Conservation (phyloP, 768 basidiomycete species). For the Epithele typhae region DNA sequence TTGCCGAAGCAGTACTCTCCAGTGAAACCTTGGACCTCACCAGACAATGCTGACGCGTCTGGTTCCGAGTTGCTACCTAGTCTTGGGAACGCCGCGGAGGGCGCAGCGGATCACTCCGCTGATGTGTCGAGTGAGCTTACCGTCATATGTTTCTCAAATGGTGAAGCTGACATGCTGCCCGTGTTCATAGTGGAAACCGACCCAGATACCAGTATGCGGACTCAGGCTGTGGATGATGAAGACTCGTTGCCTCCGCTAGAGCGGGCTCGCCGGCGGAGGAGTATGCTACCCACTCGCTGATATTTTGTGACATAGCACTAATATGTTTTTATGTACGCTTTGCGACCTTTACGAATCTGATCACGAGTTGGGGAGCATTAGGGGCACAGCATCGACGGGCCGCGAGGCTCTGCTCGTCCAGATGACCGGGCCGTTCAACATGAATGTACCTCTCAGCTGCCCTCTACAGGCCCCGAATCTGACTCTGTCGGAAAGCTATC, state of each 20-base stretch:
- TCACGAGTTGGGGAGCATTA: too few species aligned
- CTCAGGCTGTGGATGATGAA: slow-evolving; percentile 40
- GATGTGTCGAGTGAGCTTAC: too few species aligned
- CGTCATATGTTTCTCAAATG: not conserved
- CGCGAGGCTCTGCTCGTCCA: too few species aligned
- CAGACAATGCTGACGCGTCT: slow-evolving; percentile 3
- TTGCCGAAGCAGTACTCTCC: slow-evolving; percentile 51
- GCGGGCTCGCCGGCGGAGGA: slow-evolving; percentile 51
- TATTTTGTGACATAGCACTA: not conserved
- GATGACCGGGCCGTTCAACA: too few species aligned
- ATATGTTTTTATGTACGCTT: not conserved
- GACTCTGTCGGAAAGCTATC: too few species aligned
- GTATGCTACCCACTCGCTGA: slow-evolving; percentile 20
- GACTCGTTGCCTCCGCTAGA: slow-evolving; percentile 61
- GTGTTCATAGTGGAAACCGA: not conserved
- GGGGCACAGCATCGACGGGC: too few species aligned
- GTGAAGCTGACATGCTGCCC: not conserved
- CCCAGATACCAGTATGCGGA: slow-evolving; percentile 14
- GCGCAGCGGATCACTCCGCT: too few species aligned
- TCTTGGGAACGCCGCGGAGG: too few species aligned
- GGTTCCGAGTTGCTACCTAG: not conserved
- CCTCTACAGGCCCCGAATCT: too few species aligned
- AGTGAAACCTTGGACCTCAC: not conserved
- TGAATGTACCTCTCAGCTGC: too few species aligned
- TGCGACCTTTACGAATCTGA: too few species aligned